These are phyloP conservation scores for Malassezia sympodialis DNA, from an alignment of 1,284 basidiomycete genomes.

Conservation along the genomic window DNA sequence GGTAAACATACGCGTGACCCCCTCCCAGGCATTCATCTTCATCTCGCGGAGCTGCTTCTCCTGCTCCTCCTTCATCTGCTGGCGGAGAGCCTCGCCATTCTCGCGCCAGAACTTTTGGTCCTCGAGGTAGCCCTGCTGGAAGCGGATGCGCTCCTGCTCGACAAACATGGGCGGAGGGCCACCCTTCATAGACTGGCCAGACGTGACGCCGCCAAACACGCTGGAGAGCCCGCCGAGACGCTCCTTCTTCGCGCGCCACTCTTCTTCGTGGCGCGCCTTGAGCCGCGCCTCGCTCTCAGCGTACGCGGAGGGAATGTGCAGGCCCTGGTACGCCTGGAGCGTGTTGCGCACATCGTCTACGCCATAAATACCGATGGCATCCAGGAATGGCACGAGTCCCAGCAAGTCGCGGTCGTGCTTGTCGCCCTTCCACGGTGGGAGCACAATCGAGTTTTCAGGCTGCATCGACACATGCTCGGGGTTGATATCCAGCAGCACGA, in stretches of 20 bases:
- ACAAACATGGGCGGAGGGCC: conserved; percentile 60
- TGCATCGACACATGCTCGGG: conserved; percentile 67
- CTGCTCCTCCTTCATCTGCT: conserved; percentile 68
- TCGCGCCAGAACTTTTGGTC: conserved; percentile 77
- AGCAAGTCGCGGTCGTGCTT: conserved; percentile 65
- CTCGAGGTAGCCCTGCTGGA: conserved; percentile 69
- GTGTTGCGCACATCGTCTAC: conserved; percentile 71
- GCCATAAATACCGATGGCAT: conserved; percentile 53
- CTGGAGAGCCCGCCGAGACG: conserved; percentile 52
- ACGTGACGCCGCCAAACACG: conserved; percentile 55
- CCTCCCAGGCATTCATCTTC: conserved; percentile 44
- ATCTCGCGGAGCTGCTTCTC: conserved; percentile 59
- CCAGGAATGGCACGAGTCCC: conserved; percentile 88
- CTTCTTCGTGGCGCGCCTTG: conserved; percentile 59
- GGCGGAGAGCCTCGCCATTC: conserved; percentile 71
- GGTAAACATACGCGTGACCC: conserved; percentile 15
- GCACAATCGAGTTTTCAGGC: conserved; percentile 76
- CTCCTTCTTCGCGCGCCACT: conserved; percentile 63
- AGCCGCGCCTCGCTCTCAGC: conserved; percentile 70
- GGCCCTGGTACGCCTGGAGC: conserved; percentile 70
- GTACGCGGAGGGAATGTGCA: conserved; percentile 79
- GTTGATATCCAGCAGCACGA: conserved; percentile 76
- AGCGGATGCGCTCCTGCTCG: conserved; percentile 77
- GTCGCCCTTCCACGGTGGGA: conserved; percentile 80
- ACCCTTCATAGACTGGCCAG: neutral